phyloP scores from a whole-genome alignment of 2,329 filamentous ascomycete species.

The Aspergillus novoparasiticus region DNA sequence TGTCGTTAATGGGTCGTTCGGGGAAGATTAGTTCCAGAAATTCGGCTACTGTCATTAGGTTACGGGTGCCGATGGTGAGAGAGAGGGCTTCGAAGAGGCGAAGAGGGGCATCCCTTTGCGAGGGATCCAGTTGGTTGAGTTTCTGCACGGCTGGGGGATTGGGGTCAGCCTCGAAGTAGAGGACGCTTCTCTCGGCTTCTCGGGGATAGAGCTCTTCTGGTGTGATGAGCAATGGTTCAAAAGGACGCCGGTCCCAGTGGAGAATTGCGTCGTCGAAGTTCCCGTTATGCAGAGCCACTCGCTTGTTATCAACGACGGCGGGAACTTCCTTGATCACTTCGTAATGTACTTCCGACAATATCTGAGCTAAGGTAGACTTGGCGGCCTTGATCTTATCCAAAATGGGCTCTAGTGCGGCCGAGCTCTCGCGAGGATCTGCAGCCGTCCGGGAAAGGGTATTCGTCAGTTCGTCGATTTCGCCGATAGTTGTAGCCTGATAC shows the following conservation, averaged over 20 bases:
- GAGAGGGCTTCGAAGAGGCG: conserved; percentile 30
- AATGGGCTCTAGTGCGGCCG: conserved; percentile 23
- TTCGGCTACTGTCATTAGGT: conserved; percentile 28
- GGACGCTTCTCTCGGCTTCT: conserved; percentile 31
- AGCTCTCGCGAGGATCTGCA: conserved; percentile 24
- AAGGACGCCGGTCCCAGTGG: conserved; percentile 69
- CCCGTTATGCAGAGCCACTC: conserved; percentile 35
- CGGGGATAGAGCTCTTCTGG: conserved; percentile 69
- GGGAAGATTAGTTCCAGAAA: conserved; percentile 35
- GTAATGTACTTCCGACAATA: conserved; percentile 28
- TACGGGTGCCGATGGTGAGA: conserved; percentile 28
- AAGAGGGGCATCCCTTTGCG: conserved; percentile 21
- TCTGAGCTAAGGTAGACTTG: conserved; percentile 11
- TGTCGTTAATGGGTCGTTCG: conserved; percentile 29
- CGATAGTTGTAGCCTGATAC: conserved; percentile 18
- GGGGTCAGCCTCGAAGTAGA: conserved; percentile 39
- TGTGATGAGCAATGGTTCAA: conserved; percentile 67
- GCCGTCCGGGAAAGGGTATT: conserved; percentile 27
- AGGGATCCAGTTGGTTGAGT: conserved; percentile 18
- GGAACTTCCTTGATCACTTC: conserved; percentile 38
- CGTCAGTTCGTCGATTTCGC: conserved; percentile 33
- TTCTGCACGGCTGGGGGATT: conserved; percentile 26
- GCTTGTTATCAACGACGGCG: conserved; percentile 56
- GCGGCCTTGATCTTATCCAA: conserved; percentile 23
- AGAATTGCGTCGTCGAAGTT: conserved; percentile 56